Evolutionary conservation across 1,139 yeast species (phyloP).

Genomic region (Kodamaea alishanica): DNA sequence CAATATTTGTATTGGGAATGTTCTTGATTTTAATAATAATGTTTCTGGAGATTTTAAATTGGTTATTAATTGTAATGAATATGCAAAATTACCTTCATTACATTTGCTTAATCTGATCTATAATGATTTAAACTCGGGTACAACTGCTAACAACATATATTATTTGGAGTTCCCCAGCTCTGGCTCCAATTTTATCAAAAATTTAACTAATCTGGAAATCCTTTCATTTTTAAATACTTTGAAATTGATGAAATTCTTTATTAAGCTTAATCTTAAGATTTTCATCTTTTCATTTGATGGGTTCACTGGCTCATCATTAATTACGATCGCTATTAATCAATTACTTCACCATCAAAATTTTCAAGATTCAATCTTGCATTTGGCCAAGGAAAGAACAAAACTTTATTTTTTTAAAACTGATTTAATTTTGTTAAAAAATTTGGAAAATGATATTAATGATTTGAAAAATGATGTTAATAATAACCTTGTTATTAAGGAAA

Average conservation of each 20-base stretch:
- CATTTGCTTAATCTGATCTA: slow-evolving; percentile 16
- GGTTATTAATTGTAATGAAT: slow-evolving; percentile 35
- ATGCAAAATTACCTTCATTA: slow-evolving; percentile 28
- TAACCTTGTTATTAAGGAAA: slow-evolving; percentile 11
- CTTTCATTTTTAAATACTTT: slow-evolving; percentile 31
- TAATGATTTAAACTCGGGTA: slow-evolving; percentile 8
- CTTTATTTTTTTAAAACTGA: slow-evolving; percentile 35
- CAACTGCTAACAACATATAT: slow-evolving; percentile 14
- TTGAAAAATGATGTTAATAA: slow-evolving; percentile 13
- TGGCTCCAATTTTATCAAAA: slow-evolving; percentile 24
- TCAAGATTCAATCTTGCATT: slow-evolving; percentile 19
- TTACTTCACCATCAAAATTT: slow-evolving; percentile 12
- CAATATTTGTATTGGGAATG: slow-evolving; percentile 32
- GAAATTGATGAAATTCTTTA: slow-evolving; percentile 26
- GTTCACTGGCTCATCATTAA: slow-evolving; percentile 36
- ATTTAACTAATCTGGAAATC: slow-evolving; percentile 23
- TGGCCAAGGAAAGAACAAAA: slow-evolving; percentile 17
- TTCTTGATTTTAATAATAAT: slow-evolving; percentile 28
- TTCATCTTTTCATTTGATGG: slow-evolving; percentile 41
- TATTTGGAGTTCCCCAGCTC: slow-evolving; percentile 36
- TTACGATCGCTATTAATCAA: slow-evolving; percentile 21
- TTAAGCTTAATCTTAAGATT: slow-evolving; percentile 20
- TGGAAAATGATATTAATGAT: slow-evolving; percentile 30
- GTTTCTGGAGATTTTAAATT: slow-evolving; percentile 25
- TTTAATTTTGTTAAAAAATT: slow-evolving; percentile 28